Evolutionary conservation across 2,329 filamentous ascomycete genomes (phyloP).

Genomic region (Hysterium pulicare): DNA sequence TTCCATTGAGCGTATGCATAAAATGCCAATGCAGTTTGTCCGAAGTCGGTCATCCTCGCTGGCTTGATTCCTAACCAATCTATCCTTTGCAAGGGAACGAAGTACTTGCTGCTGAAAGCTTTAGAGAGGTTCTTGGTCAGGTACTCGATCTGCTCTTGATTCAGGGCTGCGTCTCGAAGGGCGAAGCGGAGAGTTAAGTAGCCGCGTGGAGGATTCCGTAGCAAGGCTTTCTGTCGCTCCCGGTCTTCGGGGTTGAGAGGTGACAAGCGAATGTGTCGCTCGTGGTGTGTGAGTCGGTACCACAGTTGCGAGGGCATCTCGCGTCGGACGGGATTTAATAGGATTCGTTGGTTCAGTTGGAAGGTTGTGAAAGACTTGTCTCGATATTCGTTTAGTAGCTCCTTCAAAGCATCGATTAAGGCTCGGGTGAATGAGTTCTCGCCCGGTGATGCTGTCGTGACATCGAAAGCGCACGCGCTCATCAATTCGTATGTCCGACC

Average conservation of each 20-base stretch:
- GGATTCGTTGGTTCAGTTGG: constrained; percentile 25
- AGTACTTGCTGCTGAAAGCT: constrained; percentile 24
- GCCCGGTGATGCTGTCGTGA: constrained; percentile 27
- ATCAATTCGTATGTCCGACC: constrained; percentile 31
- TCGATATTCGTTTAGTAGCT: constrained; percentile 17
- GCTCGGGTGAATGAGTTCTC: constrained; percentile 32
- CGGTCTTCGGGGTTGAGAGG: constrained; percentile 19
- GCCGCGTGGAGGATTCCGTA: constrained; percentile 15
- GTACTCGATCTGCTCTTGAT: constrained; percentile 27
- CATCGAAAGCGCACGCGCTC: constrained; percentile 26
- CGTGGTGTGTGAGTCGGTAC: constrained; percentile 19
- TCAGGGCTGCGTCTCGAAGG: constrained; percentile 21
- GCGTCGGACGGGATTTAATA: constrained; percentile 19
- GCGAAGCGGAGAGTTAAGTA: constrained; percentile 33
- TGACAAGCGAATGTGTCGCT: constrained; percentile 29
- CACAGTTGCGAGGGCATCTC: constrained; percentile 28
- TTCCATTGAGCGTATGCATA: constrained; percentile 28
- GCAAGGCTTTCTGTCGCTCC: constrained; percentile 5
- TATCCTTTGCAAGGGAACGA: constrained; percentile 25
- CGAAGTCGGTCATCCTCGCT: constrained; percentile 23
- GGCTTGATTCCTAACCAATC: constrained; percentile 31
- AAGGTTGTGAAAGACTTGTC: constrained; percentile 29
- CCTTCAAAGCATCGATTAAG: constrained; percentile 27
- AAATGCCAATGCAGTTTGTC: constrained; percentile 23
- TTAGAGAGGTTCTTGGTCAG: constrained; percentile 24